Conservation (phyloP, 2,329 filamentous ascomycete genomes). For the Penicillium sp. region DNA sequence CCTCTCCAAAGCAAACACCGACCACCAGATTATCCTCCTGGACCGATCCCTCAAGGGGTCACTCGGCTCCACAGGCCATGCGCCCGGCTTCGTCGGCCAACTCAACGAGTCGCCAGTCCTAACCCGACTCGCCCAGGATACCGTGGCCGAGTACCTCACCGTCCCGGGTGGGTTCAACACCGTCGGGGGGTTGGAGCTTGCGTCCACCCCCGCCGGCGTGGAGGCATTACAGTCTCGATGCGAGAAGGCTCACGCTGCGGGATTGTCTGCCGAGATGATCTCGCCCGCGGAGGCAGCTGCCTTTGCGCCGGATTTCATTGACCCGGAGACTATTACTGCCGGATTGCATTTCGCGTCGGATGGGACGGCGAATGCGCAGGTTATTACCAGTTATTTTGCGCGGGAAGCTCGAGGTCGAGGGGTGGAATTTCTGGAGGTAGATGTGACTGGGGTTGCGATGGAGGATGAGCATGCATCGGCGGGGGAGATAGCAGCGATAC, state of each 20-base stretch:
- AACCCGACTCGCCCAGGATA: constrained; percentile 36
- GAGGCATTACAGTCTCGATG: constrained; percentile 22
- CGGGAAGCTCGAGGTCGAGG: constrained; percentile 24
- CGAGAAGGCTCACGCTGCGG: constrained; percentile 22
- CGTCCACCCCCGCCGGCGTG: constrained; percentile 24
- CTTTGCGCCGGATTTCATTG: constrained; percentile 33
- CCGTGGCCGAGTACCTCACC: constrained; percentile 31
- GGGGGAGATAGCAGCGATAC: constrained; percentile 13
- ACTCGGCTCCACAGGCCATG: constrained; percentile 37
- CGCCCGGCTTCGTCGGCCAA: constrained; percentile 40
- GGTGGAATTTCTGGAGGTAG: constrained; percentile 26
- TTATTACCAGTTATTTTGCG: constrained; percentile 30
- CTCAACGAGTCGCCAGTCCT: constrained; percentile 36
- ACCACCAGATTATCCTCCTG: constrained; percentile 25
- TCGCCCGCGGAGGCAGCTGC: constrained; percentile 22
- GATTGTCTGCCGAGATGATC: constrained; percentile 30
- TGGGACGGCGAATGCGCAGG: constrained; percentile 29
- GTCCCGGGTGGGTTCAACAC: constrained; percentile 32
- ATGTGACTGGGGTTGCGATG: constrained; percentile 15
- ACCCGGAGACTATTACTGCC: constrained; percentile 21
- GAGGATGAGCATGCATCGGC: background rate
- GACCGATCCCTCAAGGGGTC: constrained; percentile 30
- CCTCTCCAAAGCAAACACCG: constrained; percentile 24
- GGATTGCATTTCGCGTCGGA: constrained; percentile 30
- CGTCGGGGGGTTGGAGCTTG: constrained; percentile 31